Percentiles rank a stretch among this genome's conserved stretches.
These are phyloP conservation scores for Tephrocybe sp. DNA, from an alignment of 768 basidiomycete genomes.

Conservation along the genomic window DNA sequence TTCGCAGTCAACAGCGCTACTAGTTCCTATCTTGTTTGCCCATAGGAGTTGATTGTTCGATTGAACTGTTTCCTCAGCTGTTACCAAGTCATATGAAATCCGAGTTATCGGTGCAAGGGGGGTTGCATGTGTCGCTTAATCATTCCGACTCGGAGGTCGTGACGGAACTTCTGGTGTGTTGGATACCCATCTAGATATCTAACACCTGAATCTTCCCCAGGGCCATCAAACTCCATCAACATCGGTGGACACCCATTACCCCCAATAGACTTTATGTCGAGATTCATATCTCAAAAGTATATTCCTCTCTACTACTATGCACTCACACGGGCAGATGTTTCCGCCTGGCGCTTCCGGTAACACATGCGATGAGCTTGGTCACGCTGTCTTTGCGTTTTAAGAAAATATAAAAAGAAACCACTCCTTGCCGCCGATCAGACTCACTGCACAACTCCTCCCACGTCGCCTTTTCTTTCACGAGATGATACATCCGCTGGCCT, in stretches of 20 bases:
- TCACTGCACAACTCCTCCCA: conserved; percentile 1
- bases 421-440: conserved; percentile 1
- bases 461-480: neutral
- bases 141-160: conserved; percentile 8
- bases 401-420: conserved; percentile 2
- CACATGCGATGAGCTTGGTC: neutral
- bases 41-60: no score
- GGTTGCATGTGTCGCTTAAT: neutral
- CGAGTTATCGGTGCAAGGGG: conserved; percentile 1
- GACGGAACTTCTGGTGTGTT: neutral
- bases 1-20: no score
- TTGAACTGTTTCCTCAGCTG: no score
- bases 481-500: conserved; percentile 1
- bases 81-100: no score
- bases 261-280: neutral
- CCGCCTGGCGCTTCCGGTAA: neutral
- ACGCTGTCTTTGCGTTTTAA: neutral
- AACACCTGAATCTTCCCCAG: neutral
- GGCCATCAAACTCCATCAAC: neutral
- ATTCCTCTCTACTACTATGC: neutral
- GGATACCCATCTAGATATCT: neutral
- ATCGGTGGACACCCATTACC: neutral
- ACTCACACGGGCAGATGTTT: neutral
- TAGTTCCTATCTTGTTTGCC: no score
- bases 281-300: neutral